phyloP scores from a whole-genome alignment of 1,284 basidiomycete genomes.

The Rhodotorula mucilaginosa region DNA sequence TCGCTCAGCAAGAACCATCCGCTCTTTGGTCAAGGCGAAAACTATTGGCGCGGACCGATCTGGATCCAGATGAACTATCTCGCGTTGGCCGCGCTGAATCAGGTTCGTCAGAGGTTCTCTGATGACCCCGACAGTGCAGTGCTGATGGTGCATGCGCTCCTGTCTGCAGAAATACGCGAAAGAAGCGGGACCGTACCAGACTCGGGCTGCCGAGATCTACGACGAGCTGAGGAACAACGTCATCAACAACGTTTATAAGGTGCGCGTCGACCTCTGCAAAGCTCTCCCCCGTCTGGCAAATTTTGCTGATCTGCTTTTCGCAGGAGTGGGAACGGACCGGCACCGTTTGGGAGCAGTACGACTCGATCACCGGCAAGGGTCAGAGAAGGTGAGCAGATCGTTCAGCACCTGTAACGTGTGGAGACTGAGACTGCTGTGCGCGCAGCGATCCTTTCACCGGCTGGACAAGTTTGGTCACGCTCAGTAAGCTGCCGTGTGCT shows the following conservation, averaged over 20 bases:
- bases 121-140: no score
- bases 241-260: conserved; percentile 80
- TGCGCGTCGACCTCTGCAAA: conserved; percentile 45
- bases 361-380: conserved; percentile 76
- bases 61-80: conserved; percentile 98
- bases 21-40: conserved; percentile 85
- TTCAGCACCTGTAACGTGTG: neutral
- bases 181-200: conserved; percentile 74
- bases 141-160: no score
- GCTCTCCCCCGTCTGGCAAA: neutral
- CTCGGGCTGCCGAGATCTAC: conserved; percentile 73
- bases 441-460: conserved; percentile 83
- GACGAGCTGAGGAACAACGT: conserved; percentile 73
- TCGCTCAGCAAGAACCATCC: conserved; percentile 79
- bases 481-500: conserved; percentile 51
- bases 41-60: conserved; percentile 94
- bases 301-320: neutral
- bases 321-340: conserved; percentile 88
- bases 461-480: conserved; percentile 80
- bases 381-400: conserved; percentile 58
- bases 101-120: conserved; percentile 53
- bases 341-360: conserved; percentile 96
- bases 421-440: neutral
- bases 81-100: conserved; percentile 70
- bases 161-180: conserved; percentile 66